Conservation (phyloP, 768 basidiomycete species). For the Neoboletus magnificus region DNA sequence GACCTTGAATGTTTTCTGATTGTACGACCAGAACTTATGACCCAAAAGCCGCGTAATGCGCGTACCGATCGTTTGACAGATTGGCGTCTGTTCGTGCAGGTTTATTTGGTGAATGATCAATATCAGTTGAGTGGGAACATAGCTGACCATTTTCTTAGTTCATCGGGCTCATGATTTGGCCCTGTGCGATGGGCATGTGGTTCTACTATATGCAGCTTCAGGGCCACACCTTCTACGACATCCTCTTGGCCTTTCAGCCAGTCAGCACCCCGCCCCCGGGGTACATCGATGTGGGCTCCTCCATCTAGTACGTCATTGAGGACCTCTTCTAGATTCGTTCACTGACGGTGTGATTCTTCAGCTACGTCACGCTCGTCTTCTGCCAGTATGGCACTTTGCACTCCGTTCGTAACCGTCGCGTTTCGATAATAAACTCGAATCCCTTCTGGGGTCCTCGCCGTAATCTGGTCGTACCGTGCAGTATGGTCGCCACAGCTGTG, state of each 20-base stretch:
- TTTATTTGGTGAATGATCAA: conserved; percentile 38
- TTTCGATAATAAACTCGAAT: conserved; percentile 26
- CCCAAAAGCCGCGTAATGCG: conserved; percentile 46
- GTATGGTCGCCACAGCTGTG: conserved; percentile 32
- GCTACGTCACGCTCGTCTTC: conserved; percentile 36
- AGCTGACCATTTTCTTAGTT: conserved; percentile 28
- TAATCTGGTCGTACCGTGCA: conserved; percentile 30
- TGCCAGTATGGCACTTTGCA: conserved; percentile 26
- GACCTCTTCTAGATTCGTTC: not conserved
- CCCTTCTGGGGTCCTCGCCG: conserved; percentile 39
- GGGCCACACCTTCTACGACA: conserved; percentile 32
- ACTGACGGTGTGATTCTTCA: conserved; percentile 6
- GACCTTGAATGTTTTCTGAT: not conserved
- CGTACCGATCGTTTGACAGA: conserved; percentile 47
- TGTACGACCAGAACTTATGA: conserved; percentile 37
- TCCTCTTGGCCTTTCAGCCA: conserved; percentile 40
- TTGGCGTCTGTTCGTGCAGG: conserved; percentile 47
- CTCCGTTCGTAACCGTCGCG: conserved; percentile 29
- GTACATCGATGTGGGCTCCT: conserved; percentile 40
- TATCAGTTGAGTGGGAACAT: not conserved
- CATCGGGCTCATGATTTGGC: conserved; percentile 44
- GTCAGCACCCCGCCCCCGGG: too few relatives aligned
- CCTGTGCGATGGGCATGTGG: conserved; percentile 41
- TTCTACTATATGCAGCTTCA: conserved; percentile 38
- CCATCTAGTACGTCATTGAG: conserved; percentile 38